Evolutionary conservation across 768 basidiomycete species (phyloP).

Genomic region (Guyanaporus albipodus): DNA sequence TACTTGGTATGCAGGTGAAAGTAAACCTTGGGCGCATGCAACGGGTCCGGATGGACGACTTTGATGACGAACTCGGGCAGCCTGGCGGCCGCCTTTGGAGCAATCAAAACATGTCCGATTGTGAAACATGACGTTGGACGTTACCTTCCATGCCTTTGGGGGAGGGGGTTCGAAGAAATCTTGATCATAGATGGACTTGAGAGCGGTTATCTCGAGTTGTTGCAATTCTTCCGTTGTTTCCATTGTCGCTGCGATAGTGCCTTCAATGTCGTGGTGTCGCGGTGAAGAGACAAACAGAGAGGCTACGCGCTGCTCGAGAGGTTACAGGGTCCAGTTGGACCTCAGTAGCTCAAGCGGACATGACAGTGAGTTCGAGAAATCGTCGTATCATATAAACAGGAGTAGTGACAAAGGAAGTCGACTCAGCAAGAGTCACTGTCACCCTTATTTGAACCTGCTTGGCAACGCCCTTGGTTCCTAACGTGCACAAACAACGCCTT

Average conservation of each 20-base stretch:
- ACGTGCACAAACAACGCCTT: conserved; percentile 19
- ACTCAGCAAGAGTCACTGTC: conserved; percentile 13
- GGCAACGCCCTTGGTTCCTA: conserved; percentile 12
- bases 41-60: conserved; percentile 60
- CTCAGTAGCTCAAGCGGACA: conserved; percentile 76
- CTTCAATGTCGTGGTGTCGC: conserved; percentile 4
- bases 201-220: conserved; percentile 68
- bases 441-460: conserved; percentile 17
- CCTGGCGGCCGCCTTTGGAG: conserved; percentile 55
- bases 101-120: conserved; percentile 1
- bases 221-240: conserved; percentile 69
- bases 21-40: conserved; percentile 53
- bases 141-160: conserved; percentile 81
- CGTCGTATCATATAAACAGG: conserved; percentile 6
- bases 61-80: conserved; percentile 75
- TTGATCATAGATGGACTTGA: conserved; percentile 76
- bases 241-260: conserved; percentile 40
- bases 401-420: background rate
- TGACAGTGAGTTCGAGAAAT: conserved; percentile 30
- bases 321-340: conserved; percentile 59
- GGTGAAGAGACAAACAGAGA: conserved; percentile 22
- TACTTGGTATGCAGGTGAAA: conserved; percentile 72
- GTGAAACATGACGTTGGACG: conserved; percentile 6
- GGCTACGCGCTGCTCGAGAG: conserved; percentile 47
- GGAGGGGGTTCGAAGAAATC: conserved; percentile 73